Percentiles rank a stretch among this genome's conserved stretches.
Evolutionary conservation across 345 rosid species (phyloP).

Genomic region (Eucalyptus sp.): DNA sequence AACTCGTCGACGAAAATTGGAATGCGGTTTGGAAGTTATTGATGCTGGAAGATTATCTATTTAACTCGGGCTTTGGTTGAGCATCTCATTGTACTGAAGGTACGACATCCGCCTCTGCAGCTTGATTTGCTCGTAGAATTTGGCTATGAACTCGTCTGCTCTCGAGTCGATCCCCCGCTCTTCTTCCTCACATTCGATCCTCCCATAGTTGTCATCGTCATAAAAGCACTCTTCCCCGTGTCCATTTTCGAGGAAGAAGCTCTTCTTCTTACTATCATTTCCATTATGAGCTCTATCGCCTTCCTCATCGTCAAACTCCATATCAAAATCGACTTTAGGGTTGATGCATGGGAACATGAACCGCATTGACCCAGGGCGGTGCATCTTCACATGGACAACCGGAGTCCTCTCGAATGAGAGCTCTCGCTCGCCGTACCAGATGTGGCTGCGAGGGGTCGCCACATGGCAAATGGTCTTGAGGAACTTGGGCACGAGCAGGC

Average conservation of each 20-base stretch:
- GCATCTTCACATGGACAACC: slow-evolving; percentile 51
- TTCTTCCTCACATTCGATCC: slow-evolving; percentile 6
- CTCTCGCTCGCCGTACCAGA: slow-evolving; percentile 47
- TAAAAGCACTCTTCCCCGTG: neutral
- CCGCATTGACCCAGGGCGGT: slow-evolving; percentile 51
- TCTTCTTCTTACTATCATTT: no score
- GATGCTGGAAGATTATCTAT: neutral
- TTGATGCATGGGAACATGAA: slow-evolving; percentile 59
- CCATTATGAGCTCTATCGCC: neutral
- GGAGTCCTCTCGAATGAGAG: slow-evolving; percentile 86
- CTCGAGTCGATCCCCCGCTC: slow-evolving; percentile 52
- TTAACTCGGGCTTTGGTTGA: neutral
- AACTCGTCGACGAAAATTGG: neutral
- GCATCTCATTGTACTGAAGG: slow-evolving; percentile 29
- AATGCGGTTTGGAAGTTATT: neutral
- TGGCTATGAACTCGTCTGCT: slow-evolving; percentile 83
- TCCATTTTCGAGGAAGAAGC: neutral
- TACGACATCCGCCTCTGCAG: slow-evolving; percentile 69
- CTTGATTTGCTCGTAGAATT: slow-evolving; percentile 64
- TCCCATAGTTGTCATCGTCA: neutral
- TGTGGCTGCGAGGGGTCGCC: slow-evolving; percentile 1
- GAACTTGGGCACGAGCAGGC: slow-evolving; percentile 27
- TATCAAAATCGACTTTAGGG: slow-evolving; percentile 39
- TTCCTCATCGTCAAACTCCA: slow-evolving; percentile 22
- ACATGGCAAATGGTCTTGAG: slow-evolving; percentile 2